Base-by-base conservation (phyloP, 2,329 filamentous ascomycete genomes). In the Rutstroemia sp. region DNA sequence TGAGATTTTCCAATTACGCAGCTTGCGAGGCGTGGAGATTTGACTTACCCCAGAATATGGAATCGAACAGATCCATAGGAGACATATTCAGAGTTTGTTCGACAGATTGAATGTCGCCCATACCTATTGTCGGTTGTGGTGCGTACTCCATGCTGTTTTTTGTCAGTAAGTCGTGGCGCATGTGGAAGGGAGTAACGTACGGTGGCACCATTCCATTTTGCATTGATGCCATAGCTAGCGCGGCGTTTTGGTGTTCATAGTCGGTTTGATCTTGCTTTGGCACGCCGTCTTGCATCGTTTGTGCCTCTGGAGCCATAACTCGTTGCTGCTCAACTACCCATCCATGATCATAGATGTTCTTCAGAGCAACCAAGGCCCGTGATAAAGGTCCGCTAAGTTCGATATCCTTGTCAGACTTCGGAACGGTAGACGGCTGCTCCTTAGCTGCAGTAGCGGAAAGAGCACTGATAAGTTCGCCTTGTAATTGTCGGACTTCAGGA, bases 61-160 rank as follows among this genome's bases (percentile, higher is more conserved):
- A 84, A 64, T 86, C 82, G 66, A 85, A 86, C 0, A 86, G 71
- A 59, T 86, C 83, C 81, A 86, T 82, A 0, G 83, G 83, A 39
- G 82, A 83, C 75, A 86, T 81, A 62, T 82, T 79, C 37, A 80
- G 73, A 3, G 77, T 74, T 16, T 80, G 79, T 58, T 85, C 82
- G 10, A 80, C 71, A 38, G 73, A 69, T 49, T 72, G 69, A 50
- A 82, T 70, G 47, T 76, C 77, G 6, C 66, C 49, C 66, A 69
- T 45, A 71, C 67, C 56, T 10, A 65, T 48, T 2, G 59, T 59
- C 52, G 65, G 69, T 44, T 72, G 66, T 41, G 71, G 71, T 16
- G 70, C 58, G 53, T 71, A 77, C 3, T 74, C 64, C 18, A 75
- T 63, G 58, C 70, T 71, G 27, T 7, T n/a, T 23, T 10, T 21